Evolutionary conservation across 2,329 filamentous ascomycete species (phyloP).

Genomic region (Penicillium sp.): DNA sequence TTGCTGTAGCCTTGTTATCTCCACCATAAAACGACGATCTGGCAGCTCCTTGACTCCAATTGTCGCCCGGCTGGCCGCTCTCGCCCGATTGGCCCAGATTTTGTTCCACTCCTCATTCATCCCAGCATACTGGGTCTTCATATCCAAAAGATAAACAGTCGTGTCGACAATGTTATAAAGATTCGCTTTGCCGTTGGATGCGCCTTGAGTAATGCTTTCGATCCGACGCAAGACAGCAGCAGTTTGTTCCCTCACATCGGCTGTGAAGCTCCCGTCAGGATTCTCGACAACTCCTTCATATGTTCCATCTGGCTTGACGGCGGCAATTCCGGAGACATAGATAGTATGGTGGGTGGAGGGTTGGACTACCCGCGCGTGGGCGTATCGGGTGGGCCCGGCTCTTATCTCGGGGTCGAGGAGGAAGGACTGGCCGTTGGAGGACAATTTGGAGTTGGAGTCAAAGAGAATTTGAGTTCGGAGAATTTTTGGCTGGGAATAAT

Average conservation of each 20-base stretch:
- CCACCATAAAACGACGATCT: slow-evolving; percentile 15
- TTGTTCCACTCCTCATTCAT: slow-evolving; percentile 52
- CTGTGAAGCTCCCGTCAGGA: slow-evolving; percentile 33
- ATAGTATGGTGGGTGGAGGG: slow-evolving; percentile 36
- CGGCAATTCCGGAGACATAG: slow-evolving; percentile 44
- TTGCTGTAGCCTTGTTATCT: slow-evolving; percentile 17
- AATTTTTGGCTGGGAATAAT: not conserved
- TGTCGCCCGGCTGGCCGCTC: slow-evolving; percentile 32
- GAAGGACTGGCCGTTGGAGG: slow-evolving; percentile 36
- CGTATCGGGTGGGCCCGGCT: slow-evolving; percentile 29
- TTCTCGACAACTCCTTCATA: slow-evolving; percentile 39
- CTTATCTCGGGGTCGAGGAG: slow-evolving; percentile 32
- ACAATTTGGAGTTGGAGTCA: slow-evolving; percentile 20
- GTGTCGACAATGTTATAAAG: slow-evolving; percentile 43
- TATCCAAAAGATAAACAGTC: slow-evolving; percentile 44
- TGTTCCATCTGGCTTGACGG: slow-evolving; percentile 35
- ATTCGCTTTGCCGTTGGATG: slow-evolving; percentile 36
- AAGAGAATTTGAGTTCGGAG: not conserved
- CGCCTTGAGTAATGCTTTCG: slow-evolving; percentile 40
- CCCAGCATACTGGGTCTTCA: slow-evolving; percentile 44
- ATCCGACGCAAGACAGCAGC: slow-evolving; percentile 41
- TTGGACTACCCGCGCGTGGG: slow-evolving; percentile 40
- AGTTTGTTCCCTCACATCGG: slow-evolving; percentile 42
- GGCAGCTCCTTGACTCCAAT: slow-evolving; percentile 19
- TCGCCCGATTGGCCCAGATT: slow-evolving; percentile 38